phyloP scores from a whole-genome alignment of 2,329 filamentous ascomycete species.

The Colletotrichum truncatum region DNA sequence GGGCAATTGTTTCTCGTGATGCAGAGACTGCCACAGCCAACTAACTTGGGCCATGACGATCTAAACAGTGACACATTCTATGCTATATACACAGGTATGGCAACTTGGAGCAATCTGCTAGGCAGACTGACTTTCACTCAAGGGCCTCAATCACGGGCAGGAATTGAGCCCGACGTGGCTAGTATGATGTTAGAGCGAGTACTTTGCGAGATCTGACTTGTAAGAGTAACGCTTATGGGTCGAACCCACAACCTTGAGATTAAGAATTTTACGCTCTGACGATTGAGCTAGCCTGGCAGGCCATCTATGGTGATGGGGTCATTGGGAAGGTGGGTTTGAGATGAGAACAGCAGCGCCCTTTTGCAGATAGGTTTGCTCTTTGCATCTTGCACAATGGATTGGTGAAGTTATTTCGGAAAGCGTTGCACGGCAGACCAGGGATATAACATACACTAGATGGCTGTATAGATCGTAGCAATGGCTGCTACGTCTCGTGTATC shows the following conservation, averaged over 20 bases:
- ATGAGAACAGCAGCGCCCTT: not conserved
- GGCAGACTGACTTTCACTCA: too few species aligned
- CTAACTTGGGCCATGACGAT: too few species aligned
- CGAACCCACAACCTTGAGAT: conserved; percentile 68
- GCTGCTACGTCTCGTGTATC: too few species aligned
- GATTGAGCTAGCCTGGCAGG: conserved; percentile 71
- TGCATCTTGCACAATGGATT: not conserved
- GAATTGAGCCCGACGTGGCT: conserved; percentile 28
- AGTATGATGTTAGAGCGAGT: not conserved
- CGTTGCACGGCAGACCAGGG: too few species aligned
- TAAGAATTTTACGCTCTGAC: conserved; percentile 80
- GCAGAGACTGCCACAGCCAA: too few species aligned
- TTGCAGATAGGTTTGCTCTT: not conserved
- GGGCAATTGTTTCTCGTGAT: too few species aligned
- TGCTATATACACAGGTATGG: too few species aligned
- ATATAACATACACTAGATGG: too few species aligned
- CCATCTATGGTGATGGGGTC: not conserved
- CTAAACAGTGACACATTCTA: too few species aligned
- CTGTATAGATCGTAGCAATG: too few species aligned
- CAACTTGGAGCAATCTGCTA: too few species aligned
- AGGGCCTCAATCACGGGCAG: conserved; percentile 21
- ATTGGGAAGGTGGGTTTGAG: not conserved
- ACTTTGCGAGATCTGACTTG: not conserved
- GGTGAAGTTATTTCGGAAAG: too few species aligned
- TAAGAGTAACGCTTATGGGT: conserved; percentile 33